Evolutionary conservation across 2,329 filamentous ascomycete genomes (phyloP), one percentile per base, ranked within the genome.

Genomic region (Venturiaceae sp.): DNA sequence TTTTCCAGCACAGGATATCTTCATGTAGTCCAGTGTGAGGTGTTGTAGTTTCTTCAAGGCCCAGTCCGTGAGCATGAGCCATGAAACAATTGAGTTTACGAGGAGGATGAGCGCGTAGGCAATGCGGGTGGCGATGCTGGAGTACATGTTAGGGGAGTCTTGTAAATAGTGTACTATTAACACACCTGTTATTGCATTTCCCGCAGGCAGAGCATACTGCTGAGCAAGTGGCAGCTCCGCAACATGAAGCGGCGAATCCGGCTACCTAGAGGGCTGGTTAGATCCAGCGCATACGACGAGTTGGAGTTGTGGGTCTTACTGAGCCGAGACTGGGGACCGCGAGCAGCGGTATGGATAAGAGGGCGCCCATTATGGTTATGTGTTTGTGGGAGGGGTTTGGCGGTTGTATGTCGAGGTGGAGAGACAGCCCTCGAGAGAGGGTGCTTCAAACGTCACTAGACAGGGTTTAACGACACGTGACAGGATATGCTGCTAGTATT

Each of bases 61-160:
- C 94, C 94, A 99, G 57, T 91, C 90, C 23, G 94, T 99, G 76
- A 99, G 90, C 90, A 97, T 96, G 66, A 99, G 90, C 94, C 94
- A 99, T 36, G 94, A 92, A 55, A 97, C 72, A 63, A 97, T 96
- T 60, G 92, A 96, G 80, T 99, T 99, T 74, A 97, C 76, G 64
- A 99, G 85, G 58, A 99, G 88, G 62, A 99, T 87, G 68, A 97
- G 83, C 63, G 94, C 92, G 72, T 96, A 96, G 68, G 89, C 92
- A 76, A 97, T 95, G 78, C 94, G 90, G 65, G 94, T 99, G 59
- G 92, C 92, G 76, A 97, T 92, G 75, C 91, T 95, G 65, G 34
- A 26, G 46, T 34, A 19, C 41, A 64, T 65, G 47, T 68, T 61
- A 60, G 47, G 46, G 58, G 14, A 23, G 46, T 37, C 53, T 54